These are phyloP conservation scores for Lepidium didymum DNA, from an alignment of 345 rosid genomes.

Conservation along the genomic window DNA sequence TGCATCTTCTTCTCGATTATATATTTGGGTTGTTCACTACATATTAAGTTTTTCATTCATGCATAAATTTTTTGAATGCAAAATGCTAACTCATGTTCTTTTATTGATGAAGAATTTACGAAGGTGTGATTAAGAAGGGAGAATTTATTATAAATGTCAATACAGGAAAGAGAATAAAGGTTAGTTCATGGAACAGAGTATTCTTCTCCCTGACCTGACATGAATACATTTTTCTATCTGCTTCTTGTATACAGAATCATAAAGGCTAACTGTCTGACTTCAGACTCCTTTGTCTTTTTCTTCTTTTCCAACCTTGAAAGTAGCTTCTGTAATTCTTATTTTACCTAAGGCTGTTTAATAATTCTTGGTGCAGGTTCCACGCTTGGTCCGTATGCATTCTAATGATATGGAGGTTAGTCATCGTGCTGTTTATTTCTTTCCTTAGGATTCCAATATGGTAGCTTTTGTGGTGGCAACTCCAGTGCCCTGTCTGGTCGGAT, in stretches of 20 bases:
- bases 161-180: conserved; percentile 95
- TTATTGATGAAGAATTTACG: conserved; percentile 61
- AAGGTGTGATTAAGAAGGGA: conserved; percentile 94
- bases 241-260: not conserved
- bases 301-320: not conserved
- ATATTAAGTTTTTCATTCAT: not conserved
- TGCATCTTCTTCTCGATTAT: not conserved
- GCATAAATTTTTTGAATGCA: not conserved
- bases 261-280: not conserved
- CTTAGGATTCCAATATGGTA: not conserved
- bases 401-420: conserved; percentile 88
- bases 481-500: not conserved
- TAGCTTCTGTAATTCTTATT: not conserved
- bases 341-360: not conserved
- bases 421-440: conserved; percentile 3
- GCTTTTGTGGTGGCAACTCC: not conserved
- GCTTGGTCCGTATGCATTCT: conserved; percentile 94
- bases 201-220: not conserved
- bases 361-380: conserved; percentile 63
- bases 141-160: conserved; percentile 80
- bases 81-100: conserved; percentile 22
- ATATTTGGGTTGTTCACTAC: not conserved
- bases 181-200: conserved; percentile 26
- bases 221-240: not conserved
- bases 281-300: not conserved